These are phyloP conservation scores for Brassica incana DNA, from an alignment of 345 rosid species.

Conservation along the genomic window DNA sequence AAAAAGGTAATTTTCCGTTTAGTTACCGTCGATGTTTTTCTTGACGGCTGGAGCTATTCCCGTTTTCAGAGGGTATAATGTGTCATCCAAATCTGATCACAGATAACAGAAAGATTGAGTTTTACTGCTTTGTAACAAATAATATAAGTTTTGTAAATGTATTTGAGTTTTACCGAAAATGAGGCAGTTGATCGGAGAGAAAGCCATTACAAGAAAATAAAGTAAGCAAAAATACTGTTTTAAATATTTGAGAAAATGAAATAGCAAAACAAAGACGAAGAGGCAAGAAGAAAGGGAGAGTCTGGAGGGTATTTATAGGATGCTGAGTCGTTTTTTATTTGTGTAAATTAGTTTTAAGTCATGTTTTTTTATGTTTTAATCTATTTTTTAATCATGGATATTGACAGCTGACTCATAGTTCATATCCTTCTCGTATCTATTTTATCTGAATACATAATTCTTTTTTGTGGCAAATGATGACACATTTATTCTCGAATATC, in stretches of 20 bases:
- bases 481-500: not conserved
- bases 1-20: not conserved
- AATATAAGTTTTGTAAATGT: not conserved
- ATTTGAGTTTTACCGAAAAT: slow-evolving; percentile 57
- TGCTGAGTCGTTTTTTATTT: not conserved
- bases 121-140: too few relatives aligned
- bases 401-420: slow-evolving; percentile 46
- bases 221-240: not conserved
- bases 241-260: slow-evolving; percentile 11
- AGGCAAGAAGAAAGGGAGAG: not conserved
- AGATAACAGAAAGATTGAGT: not conserved
- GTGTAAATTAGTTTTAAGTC: not conserved
- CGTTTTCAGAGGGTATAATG: slow-evolving; percentile 68
- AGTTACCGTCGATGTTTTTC: slow-evolving; percentile 76
- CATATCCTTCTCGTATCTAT: slow-evolving; percentile 35
- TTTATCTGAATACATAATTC: slow-evolving; percentile 6
- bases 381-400: slow-evolving; percentile 3
- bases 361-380: slow-evolving; percentile 1
- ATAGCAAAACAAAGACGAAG: slow-evolving; percentile 2
- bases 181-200: slow-evolving; percentile 66
- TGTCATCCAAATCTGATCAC: slow-evolving; percentile 83
- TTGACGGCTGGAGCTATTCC: slow-evolving; percentile 73
- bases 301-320: not conserved
- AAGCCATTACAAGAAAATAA: slow-evolving; percentile 33
- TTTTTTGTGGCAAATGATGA: not conserved